Conservation (phyloP, 805 yeast genomes). For the Saccharomycopsis oosterbeekiorum region DNA sequence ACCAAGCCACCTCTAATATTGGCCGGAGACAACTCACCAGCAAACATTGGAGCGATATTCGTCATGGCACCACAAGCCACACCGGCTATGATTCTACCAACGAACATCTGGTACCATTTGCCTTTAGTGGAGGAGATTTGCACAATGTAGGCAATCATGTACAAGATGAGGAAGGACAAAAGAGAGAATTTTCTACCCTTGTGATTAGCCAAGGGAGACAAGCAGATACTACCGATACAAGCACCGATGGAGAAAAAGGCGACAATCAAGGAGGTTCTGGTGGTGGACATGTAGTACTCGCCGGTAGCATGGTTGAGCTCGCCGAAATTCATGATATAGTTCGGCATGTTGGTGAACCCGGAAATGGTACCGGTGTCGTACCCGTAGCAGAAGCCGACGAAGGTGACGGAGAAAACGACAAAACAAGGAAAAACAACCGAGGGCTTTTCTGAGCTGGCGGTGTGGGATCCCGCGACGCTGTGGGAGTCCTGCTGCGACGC, state of each 20-base stretch:
- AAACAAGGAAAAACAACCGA: slow-evolving; percentile 6
- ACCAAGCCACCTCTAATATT: slow-evolving; percentile 63
- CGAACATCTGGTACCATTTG: slow-evolving; percentile 53
- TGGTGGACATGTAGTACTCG: slow-evolving; percentile 31
- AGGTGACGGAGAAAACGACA: slow-evolving; percentile 40
- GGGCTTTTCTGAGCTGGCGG: background rate
- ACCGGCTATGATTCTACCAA: slow-evolving; percentile 61
- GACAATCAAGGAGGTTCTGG: slow-evolving; percentile 43
- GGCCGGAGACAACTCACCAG: slow-evolving; percentile 63
- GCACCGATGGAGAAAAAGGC: slow-evolving; percentile 58
- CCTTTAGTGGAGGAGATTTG: slow-evolving; percentile 43
- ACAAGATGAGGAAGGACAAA: slow-evolving; percentile 42
- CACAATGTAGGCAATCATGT: slow-evolving; percentile 50
- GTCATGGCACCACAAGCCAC: slow-evolving; percentile 70
- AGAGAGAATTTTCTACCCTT: slow-evolving; percentile 53
- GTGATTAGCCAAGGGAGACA: slow-evolving; percentile 48
- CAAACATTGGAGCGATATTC: slow-evolving; percentile 65
- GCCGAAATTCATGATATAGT: slow-evolving; percentile 47
- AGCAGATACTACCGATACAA: slow-evolving; percentile 58
- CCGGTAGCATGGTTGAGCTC: slow-evolving; percentile 31
- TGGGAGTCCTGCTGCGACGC: background rate
- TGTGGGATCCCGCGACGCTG: background rate
- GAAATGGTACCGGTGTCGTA: slow-evolving; percentile 75
- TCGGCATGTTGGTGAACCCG: slow-evolving; percentile 58
- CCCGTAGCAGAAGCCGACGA: slow-evolving; percentile 71